phyloP scores from a whole-genome alignment of 176 grass and related monocot genomes.

The Rhynchospora pubera region DNA sequence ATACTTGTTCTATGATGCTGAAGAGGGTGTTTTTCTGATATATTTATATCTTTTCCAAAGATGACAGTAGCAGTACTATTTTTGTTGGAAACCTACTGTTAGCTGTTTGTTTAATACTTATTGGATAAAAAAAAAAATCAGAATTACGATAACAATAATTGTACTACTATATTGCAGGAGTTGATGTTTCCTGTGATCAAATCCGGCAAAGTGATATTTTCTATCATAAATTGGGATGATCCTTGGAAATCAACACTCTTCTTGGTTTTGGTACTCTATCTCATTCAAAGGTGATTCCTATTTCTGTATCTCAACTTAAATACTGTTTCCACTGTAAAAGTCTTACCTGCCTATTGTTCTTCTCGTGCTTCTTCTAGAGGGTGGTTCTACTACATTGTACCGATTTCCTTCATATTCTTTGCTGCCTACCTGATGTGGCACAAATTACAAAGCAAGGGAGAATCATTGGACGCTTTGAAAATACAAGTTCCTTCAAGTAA shows the following conservation, averaged over 20 bases:
- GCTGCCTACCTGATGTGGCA: constrained; percentile 52
- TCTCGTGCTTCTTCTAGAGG: constrained; percentile 37
- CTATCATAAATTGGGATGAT: constrained; percentile 69
- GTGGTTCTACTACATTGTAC: constrained; percentile 33
- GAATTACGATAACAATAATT: constrained; percentile 15
- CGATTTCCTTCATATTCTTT: constrained; percentile 36
- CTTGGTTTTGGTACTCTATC: constrained; percentile 53
- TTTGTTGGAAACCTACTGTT: not conserved
- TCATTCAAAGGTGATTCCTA: constrained; percentile 57
- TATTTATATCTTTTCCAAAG: not conserved
- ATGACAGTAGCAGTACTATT: not conserved
- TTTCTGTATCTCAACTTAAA: constrained; percentile 7
- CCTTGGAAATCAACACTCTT: constrained; percentile 60
- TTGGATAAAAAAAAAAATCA: constrained; percentile 17
- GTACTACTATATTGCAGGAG: constrained; percentile 49
- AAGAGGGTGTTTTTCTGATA: not conserved
- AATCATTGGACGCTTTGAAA: constrained; percentile 50
- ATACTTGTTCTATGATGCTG: constrained; percentile 22
- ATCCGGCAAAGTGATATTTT: constrained; percentile 40
- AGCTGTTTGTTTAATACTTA: not conserved
- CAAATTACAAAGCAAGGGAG: constrained; percentile 39
- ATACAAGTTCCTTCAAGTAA: constrained; percentile 52
- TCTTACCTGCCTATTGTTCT: not conserved
- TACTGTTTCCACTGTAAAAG: constrained; percentile 10
- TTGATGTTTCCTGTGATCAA: constrained; percentile 59